Percentiles rank a stretch among this genome's conserved stretches.
phyloP scores from a whole-genome alignment of 2,329 filamentous ascomycete genomes.

The Trichoderma hamatum region DNA sequence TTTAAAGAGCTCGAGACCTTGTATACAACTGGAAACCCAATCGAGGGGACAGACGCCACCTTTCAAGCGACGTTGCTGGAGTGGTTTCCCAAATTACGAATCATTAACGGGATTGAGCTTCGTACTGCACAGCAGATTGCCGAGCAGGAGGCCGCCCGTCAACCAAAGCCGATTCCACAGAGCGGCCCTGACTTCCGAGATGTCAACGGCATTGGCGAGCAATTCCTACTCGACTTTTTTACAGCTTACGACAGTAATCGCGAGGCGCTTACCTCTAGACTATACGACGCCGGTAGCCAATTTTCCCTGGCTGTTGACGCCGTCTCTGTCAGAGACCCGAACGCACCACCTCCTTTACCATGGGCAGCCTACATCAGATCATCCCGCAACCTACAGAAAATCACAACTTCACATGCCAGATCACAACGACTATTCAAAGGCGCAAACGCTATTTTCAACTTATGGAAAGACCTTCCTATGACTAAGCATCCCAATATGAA shows the following conservation, averaged over 20 bases:
- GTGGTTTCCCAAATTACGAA: conserved; percentile 81
- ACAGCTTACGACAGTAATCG: conserved; percentile 73
- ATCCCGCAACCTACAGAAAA: conserved; percentile 76
- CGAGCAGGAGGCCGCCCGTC: conserved; percentile 52
- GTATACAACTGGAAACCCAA: conserved; percentile 75
- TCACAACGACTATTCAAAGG: conserved; percentile 70
- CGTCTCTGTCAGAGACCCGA: conserved; percentile 52
- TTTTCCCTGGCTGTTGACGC: conserved; percentile 79
- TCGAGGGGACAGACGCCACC: conserved; percentile 61
- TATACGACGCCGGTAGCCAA: conserved; percentile 75
- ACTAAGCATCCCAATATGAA: conserved; percentile 76
- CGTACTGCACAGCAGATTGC: conserved; percentile 72
- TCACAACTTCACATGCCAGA: conserved; percentile 62
- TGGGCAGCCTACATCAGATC: conserved; percentile 78
- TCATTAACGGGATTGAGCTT: conserved; percentile 74
- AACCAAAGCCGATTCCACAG: conserved; percentile 63
- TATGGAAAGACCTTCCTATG: conserved; percentile 71
- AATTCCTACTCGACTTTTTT: conserved; percentile 76
- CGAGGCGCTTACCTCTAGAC: conserved; percentile 60
- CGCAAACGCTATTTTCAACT: conserved; percentile 62
- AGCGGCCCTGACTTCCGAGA: conserved; percentile 72
- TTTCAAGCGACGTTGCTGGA: conserved; percentile 70
- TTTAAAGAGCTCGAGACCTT: conserved; percentile 81
- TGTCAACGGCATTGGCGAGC: conserved; percentile 72
- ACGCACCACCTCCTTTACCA: conserved; percentile 50